These are phyloP conservation scores for Asclepias syriaca DNA, from an alignment of 257 asterid genomes.

Conservation along the genomic window DNA sequence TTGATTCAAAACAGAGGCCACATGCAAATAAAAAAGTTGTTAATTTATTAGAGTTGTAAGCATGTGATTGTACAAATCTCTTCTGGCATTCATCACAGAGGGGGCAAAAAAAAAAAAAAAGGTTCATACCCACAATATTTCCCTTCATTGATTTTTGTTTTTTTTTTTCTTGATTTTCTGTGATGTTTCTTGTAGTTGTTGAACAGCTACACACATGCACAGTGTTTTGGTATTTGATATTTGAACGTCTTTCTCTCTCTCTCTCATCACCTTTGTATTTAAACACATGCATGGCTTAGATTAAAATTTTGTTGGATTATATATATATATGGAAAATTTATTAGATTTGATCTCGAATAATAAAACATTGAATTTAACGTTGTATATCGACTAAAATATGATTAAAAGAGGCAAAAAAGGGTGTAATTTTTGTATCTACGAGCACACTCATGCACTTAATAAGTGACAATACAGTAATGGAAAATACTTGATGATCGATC, in stretches of 20 bases:
- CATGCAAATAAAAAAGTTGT: not conserved
- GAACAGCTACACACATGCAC: not conserved
- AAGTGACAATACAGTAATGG: no score
- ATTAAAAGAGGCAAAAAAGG: no score
- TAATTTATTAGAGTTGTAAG: conserved; percentile 17
- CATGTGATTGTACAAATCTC: conserved; percentile 12
- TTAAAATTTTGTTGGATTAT: no score
- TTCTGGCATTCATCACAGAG: conserved; percentile 9
- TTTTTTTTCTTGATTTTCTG: conserved; percentile 11
- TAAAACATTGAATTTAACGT: no score
- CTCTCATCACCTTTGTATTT: not conserved
- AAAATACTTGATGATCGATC: no score
- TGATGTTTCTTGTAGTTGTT: not conserved
- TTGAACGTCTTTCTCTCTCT: not conserved
- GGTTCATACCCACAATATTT: not conserved
- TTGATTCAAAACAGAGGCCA: conserved; percentile 1
- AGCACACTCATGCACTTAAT: no score
- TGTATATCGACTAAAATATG: no score
- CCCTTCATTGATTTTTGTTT: not conserved
- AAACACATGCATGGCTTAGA: no score
- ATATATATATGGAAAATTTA: no score
- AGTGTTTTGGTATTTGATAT: not conserved
- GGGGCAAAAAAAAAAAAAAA: not conserved
- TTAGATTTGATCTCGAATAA: no score
- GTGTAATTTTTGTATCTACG: no score